Conservation (phyloP, 148 eudicot genomes). For the Salicornia ramosissima region DNA sequence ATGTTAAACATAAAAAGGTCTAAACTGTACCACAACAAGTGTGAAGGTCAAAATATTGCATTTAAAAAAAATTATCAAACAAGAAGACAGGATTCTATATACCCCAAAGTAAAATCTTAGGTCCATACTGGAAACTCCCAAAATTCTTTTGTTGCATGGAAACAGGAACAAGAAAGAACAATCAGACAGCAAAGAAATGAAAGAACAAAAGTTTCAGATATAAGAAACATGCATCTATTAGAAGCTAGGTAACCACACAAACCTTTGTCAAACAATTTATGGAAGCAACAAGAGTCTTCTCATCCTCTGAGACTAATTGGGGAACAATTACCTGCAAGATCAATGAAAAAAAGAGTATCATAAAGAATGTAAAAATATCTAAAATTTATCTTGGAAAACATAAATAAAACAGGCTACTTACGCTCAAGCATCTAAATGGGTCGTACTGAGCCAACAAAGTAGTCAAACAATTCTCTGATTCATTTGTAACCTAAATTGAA, state of each 20-base stretch:
- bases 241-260: slow-evolving; percentile 1
- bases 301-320: slow-evolving; percentile 74
- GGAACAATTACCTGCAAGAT: slow-evolving; percentile 79
- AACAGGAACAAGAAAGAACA: not conserved
- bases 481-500: slow-evolving; percentile 58
- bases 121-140: not conserved
- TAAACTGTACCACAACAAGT: too few relatives aligned
- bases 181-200: not conserved
- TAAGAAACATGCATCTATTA: not conserved
- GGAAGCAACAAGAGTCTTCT: slow-evolving; percentile 85
- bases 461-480: slow-evolving; percentile 75
- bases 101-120: not conserved
- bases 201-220: not conserved
- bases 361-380: not conserved
- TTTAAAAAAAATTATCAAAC: not conserved
- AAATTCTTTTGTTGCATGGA: not conserved
- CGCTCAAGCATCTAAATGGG: slow-evolving; percentile 73
- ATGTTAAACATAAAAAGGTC: too few relatives aligned
- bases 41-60: too few relatives aligned
- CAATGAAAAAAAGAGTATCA: slow-evolving; percentile 13
- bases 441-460: slow-evolving; percentile 69
- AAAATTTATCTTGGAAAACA: not conserved
- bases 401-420: slow-evolving; percentile 33
- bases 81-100: not conserved
- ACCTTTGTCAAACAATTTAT: slow-evolving; percentile 96